phyloP scores from a whole-genome alignment of 1,284 basidiomycete genomes.

The Sutorius eximius region DNA sequence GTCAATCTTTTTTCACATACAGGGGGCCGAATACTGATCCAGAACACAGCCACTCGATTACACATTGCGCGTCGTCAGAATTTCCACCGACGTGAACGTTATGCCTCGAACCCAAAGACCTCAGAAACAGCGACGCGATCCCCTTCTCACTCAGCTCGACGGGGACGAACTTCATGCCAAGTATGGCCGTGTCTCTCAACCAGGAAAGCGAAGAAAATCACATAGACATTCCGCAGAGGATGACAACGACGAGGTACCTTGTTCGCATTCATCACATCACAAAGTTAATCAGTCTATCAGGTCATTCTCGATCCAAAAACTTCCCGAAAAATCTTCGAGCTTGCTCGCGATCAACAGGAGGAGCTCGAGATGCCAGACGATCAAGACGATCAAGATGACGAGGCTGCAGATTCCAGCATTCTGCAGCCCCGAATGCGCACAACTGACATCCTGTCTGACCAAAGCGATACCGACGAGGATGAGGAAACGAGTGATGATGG shows the following conservation, averaged over 20 bases:
- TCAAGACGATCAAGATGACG: slow-evolving; percentile 38
- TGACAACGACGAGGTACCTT: slow-evolving; percentile 48
- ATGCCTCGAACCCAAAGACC: slow-evolving; percentile 67
- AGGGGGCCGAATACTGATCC: neutral
- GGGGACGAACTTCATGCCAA: slow-evolving; percentile 74
- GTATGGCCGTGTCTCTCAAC: slow-evolving; percentile 75
- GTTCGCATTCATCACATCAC: neutral
- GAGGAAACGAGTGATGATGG: slow-evolving; percentile 50
- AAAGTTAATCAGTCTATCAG: slow-evolving; percentile 40
- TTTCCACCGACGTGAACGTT: slow-evolving; percentile 2
- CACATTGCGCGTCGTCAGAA: neutral
- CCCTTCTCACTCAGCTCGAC: slow-evolving; percentile 78
- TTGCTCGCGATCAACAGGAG: slow-evolving; percentile 92
- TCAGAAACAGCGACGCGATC: slow-evolving; percentile 73
- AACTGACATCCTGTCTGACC: slow-evolving; percentile 44
- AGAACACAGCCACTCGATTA: slow-evolving; percentile 19
- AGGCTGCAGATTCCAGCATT: slow-evolving; percentile 41
- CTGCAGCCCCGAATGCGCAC: slow-evolving; percentile 34
- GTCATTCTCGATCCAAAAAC: slow-evolving; percentile 81
- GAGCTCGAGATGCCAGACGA: slow-evolving; percentile 69
- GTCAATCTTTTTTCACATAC: neutral
- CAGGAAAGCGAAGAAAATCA: slow-evolving; percentile 70
- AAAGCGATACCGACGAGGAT: slow-evolving; percentile 52
- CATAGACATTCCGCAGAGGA: slow-evolving; percentile 48
- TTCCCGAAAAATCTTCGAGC: slow-evolving; percentile 87